Base-by-base conservation (phyloP, 192 early-diverging fungal genomes). In the Coemansia reversa region DNA sequence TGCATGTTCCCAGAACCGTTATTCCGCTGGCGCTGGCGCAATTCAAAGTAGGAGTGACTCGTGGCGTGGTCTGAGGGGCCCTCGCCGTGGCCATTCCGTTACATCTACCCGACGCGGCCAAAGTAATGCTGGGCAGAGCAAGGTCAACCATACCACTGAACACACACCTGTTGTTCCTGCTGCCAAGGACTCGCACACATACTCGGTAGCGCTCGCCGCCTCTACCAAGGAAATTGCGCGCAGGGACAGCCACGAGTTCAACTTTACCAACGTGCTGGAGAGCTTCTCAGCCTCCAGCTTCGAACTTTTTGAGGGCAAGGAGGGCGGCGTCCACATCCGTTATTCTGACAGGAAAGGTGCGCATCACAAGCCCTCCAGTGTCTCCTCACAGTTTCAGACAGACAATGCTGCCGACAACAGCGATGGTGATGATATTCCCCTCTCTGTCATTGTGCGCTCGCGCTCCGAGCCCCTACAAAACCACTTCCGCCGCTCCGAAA, bases 341-440 rank as follows among this genome's bases (percentile, higher is more conserved):
- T 69, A 75, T 35, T 66, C 73, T 9, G 66, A 68, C 53, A 54
- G 30, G 7, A 27, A 47, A 16, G 16, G 14, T 14, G 8, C 39
- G 5, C 33, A 35, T 16, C 59, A 22, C 35, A 55, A 55, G 0
- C 18, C 57, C n/a, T 24, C 53, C 35, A 60, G 6, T 30, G 25
- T 2, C 2, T 8, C 58, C 4, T 25, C 53, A 48, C 27, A 22
- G 29, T 18, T 33, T 23, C 22, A 35, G 49, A 9, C n/a, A 25
- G 51, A 16, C 0, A 24, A 39, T 20, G 63, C 49, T 6, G 65
- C 8, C 55, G 54, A 52, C 53, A 55, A 62, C 52, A 74, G 63
- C 54, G 77, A 74, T 25, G 68, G 62, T 35, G 77, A 79, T 25
- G 77, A 79, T 6, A 52, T 79, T 16, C 77, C 77, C 7, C 57